Percentiles rank a stretch among this genome's conserved stretches.
phyloP scores from a whole-genome alignment of 2,329 filamentous ascomycete species.

The Cryphonectria carpinicola region DNA sequence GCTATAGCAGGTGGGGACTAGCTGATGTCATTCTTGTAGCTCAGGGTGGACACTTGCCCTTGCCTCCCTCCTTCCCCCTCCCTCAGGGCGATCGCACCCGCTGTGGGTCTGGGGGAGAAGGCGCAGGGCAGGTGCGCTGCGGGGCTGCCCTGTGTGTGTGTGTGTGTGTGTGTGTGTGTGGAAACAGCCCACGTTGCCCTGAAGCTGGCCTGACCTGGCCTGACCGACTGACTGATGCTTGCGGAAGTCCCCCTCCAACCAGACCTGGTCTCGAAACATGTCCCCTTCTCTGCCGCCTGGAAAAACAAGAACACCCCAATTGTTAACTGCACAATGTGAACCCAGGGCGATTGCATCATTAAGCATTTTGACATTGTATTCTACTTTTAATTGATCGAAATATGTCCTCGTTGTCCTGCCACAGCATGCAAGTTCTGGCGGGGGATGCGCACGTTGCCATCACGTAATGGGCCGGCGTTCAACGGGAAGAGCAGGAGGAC shows the following conservation, averaged over 20 bases:
- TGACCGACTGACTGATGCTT: background rate
- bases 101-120: conserved; percentile 14
- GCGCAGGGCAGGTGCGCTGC: background rate
- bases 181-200: conserved; percentile 10
- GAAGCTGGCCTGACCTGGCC: conserved; percentile 3
- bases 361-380: background rate
- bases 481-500: background rate
- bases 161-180: background rate
- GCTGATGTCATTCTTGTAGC: conserved; percentile 15
- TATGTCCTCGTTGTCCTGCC: background rate
- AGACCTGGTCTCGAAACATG: background rate
- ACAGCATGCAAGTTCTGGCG: background rate
- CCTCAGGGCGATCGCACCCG: conserved; percentile 2
- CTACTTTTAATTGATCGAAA: background rate
- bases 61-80: background rate
- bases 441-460: background rate
- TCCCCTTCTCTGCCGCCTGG: background rate
- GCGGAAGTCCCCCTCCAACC: background rate
- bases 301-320: background rate
- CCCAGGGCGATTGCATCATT: background rate
- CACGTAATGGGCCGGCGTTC: background rate
- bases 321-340: background rate
- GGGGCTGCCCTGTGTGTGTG: background rate
- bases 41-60: background rate
- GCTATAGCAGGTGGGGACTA: background rate